Percentiles rank a stretch among this genome's conserved stretches.
phyloP scores from a whole-genome alignment of 2,329 filamentous ascomycete species.

The Apiospora aurea region DNA sequence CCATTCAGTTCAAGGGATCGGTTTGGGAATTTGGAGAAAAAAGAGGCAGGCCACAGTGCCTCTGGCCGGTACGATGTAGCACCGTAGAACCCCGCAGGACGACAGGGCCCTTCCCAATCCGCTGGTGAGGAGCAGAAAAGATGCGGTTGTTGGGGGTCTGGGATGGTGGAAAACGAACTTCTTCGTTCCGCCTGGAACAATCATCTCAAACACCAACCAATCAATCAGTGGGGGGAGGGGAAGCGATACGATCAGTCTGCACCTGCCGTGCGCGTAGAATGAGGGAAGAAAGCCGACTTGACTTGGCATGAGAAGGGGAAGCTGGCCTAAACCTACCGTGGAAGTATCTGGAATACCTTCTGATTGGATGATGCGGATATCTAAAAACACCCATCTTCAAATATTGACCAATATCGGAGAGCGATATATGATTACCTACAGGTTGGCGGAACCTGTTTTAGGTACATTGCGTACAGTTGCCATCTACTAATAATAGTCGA shows the following conservation, averaged over 20 bases:
- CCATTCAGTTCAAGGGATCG: not conserved
- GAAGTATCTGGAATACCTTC: not conserved
- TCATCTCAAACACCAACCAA: not conserved
- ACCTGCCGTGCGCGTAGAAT: not conserved
- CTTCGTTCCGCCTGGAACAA: slow-evolving; percentile 10
- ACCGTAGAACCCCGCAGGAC: slow-evolving; percentile 3
- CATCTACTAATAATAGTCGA: not conserved
- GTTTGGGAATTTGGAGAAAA: not conserved
- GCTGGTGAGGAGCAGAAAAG: not conserved
- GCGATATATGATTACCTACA: not conserved
- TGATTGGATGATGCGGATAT: not conserved
- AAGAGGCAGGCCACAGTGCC: not conserved
- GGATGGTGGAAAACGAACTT: not conserved
- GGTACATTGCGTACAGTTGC: not conserved
- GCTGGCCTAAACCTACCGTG: not conserved
- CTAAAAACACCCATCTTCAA: not conserved
- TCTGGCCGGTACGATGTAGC: not conserved
- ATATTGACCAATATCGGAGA: not conserved
- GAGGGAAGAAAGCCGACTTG: not conserved
- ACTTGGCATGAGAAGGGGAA: not conserved
- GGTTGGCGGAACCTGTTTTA: not conserved
- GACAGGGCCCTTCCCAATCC: not conserved
- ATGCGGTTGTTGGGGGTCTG: not conserved
- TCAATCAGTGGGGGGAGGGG: not conserved
- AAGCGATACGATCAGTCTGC: not conserved